These are phyloP conservation scores for Penicillium capsulatum DNA, from an alignment of 2,329 filamentous ascomycete genomes.

Conservation along the genomic window DNA sequence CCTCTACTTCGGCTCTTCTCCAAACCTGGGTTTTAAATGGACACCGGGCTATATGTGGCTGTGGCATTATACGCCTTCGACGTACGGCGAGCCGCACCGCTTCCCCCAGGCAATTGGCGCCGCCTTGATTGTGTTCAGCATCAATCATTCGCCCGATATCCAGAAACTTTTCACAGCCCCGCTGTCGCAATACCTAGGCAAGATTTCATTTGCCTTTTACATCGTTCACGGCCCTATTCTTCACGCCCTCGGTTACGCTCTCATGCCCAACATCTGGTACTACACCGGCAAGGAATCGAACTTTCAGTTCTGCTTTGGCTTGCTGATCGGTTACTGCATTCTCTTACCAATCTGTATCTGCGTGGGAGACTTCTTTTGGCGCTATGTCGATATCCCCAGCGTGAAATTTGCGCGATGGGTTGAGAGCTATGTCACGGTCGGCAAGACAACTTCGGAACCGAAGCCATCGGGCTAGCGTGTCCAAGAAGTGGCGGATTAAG, in stretches of 20 bases:
- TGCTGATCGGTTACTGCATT: conserved; percentile 38
- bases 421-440: conserved; percentile 35
- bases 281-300: conserved; percentile 39
- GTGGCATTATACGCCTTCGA: conserved; percentile 36
- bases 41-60: conserved; percentile 44
- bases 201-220: conserved; percentile 48
- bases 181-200: conserved; percentile 45
- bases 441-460: conserved; percentile 15
- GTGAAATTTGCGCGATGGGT: conserved; percentile 51
- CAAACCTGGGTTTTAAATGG: conserved; percentile 37
- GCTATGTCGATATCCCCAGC: conserved; percentile 51
- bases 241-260: conserved; percentile 42
- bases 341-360: conserved; percentile 47
- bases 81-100: conserved; percentile 42
- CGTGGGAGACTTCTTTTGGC: conserved; percentile 58
- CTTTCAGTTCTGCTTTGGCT: conserved; percentile 38
- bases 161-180: conserved; percentile 41
- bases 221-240: conserved; percentile 46
- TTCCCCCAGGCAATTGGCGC: conserved; percentile 45
- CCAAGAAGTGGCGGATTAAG: too few relatives aligned
- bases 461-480: conserved; percentile 3
- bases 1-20: conserved; percentile 43
- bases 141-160: conserved; percentile 39
- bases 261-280: conserved; percentile 42
- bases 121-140: conserved; percentile 41